Percentiles rank a stretch among this genome's conserved stretches.
These are phyloP conservation scores for Podila verticillata DNA, from an alignment of 192 early-diverging fungal genomes.

Conservation along the genomic window DNA sequence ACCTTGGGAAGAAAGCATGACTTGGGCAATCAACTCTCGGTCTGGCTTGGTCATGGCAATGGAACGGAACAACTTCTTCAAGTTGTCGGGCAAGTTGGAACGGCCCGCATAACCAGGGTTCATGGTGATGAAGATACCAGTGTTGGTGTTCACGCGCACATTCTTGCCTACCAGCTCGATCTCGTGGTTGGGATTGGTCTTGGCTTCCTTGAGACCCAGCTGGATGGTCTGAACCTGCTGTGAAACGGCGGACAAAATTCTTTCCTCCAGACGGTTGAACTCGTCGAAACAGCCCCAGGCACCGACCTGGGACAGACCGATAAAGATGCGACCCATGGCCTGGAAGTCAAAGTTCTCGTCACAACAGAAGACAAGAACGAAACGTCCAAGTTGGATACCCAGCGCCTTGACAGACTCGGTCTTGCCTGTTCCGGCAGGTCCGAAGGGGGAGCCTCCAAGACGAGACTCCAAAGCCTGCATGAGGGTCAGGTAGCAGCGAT, in stretches of 20 bases:
- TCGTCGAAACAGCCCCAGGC: slow-evolving; percentile 99
- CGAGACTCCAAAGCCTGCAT: slow-evolving; percentile 95
- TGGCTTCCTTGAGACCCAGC: slow-evolving; percentile 79
- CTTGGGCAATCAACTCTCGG: slow-evolving; percentile 97
- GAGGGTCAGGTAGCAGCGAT: slow-evolving; percentile 98
- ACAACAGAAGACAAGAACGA: slow-evolving; percentile 99
- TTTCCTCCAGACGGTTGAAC: slow-evolving; percentile 98
- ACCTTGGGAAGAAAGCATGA: slow-evolving; percentile 99
- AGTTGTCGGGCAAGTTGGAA: slow-evolving; percentile 97
- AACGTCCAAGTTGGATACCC: slow-evolving; percentile 93
- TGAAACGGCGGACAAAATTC: slow-evolving; percentile 97
- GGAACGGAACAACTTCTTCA: slow-evolving; percentile 98
- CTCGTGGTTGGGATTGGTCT: slow-evolving; percentile 73
- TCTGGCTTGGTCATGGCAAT: slow-evolving; percentile 99
- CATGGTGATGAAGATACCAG: slow-evolving; percentile 99
- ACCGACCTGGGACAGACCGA: slow-evolving; percentile 98
- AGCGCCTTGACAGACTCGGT: slow-evolving; percentile 99
- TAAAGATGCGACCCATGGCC: slow-evolving; percentile 99
- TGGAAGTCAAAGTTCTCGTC: slow-evolving; percentile 99
- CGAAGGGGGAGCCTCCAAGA: slow-evolving; percentile 97
- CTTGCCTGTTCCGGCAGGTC: slow-evolving; percentile 99
- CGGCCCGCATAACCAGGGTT: slow-evolving; percentile 99
- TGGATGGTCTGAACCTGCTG: slow-evolving; percentile 99
- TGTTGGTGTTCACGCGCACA: slow-evolving; percentile 86
- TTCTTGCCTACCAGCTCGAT: slow-evolving; percentile 94